These are phyloP conservation scores for Eucalyptus paniculata DNA, from an alignment of 345 rosid genomes.

Conservation along the genomic window DNA sequence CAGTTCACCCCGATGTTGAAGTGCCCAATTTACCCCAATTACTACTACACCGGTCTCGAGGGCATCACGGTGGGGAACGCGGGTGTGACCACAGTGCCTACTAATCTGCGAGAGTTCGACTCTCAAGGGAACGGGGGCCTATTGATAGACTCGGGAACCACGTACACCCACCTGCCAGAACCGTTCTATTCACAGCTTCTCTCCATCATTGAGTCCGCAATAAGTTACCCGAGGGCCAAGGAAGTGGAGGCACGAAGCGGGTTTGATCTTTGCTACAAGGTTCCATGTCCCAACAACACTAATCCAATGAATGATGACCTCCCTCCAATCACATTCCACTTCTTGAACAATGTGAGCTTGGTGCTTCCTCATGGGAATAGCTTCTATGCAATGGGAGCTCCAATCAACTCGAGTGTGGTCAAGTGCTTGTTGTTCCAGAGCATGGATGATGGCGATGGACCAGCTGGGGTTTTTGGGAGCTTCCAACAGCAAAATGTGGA, in stretches of 20 bases:
- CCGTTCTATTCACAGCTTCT: constrained; percentile 61
- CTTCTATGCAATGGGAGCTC: constrained; percentile 72
- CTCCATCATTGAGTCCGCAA: constrained; percentile 19
- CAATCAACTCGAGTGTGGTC: constrained; percentile 46
- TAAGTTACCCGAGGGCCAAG: constrained; percentile 48
- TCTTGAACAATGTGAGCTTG: constrained; percentile 62
- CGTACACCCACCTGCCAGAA: constrained; percentile 70
- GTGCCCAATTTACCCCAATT: constrained; percentile 51
- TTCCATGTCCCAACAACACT: constrained; percentile 50
- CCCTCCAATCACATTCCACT: constrained; percentile 58
- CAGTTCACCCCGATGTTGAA: constrained; percentile 70
- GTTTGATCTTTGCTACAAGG: constrained; percentile 66
- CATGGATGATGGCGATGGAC: constrained; percentile 73
- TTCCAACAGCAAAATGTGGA: constrained; percentile 79
- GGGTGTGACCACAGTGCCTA: constrained; percentile 24
- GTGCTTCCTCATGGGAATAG: constrained; percentile 42
- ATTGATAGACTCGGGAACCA: constrained; percentile 79
- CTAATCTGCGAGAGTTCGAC: constrained; percentile 49
- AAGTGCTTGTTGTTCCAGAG: constrained; percentile 61
- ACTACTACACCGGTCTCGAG: constrained; percentile 65
- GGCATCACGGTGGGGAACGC: constrained; percentile 39
- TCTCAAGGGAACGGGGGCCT: constrained; percentile 74
- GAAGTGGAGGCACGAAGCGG: constrained; percentile 45
- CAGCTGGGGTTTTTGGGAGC: constrained; percentile 71
- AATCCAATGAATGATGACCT: constrained; percentile 4